Percentiles rank a stretch among this genome's conserved stretches.
These are phyloP conservation scores for Thraustochytrium sp. DNA, from an alignment of 352 stramenopile genomes.

Conservation along the genomic window DNA sequence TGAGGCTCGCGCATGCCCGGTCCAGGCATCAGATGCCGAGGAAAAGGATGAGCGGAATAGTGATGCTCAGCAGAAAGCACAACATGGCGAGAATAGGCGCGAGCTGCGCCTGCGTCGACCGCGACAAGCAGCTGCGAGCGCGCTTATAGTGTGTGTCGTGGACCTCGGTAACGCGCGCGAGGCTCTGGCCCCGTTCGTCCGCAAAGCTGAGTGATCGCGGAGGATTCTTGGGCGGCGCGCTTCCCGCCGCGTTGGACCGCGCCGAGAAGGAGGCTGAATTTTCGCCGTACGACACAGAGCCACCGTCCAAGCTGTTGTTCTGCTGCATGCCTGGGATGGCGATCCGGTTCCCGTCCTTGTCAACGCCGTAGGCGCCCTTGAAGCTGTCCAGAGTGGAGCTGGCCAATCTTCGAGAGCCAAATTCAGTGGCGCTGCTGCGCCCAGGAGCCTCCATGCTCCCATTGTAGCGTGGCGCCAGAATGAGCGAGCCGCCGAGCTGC, in stretches of 20 bases:
- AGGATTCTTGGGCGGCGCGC: neutral
- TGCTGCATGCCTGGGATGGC: neutral
- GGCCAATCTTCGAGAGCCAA: neutral
- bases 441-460: no score
- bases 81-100: neutral
- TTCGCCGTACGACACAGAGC: neutral
- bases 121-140: neutral
- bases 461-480: neutral
- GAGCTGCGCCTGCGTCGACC: neutral
- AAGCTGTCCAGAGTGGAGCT: no score
- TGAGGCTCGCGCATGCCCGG: no score
- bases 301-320: no score
- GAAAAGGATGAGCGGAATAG: neutral
- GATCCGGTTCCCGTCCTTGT: neutral
- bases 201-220: neutral
- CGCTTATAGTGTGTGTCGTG: conserved; percentile 5
- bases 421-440: no score
- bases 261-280: no score
- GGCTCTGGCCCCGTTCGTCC: neutral
- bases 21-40: no score
- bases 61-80: neutral
- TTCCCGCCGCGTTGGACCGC: no score
- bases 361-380: no score
- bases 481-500: neutral
- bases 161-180: neutral